phyloP scores from a whole-genome alignment of 2,329 filamentous ascomycete genomes.

The Cladosporium colombiae region DNA sequence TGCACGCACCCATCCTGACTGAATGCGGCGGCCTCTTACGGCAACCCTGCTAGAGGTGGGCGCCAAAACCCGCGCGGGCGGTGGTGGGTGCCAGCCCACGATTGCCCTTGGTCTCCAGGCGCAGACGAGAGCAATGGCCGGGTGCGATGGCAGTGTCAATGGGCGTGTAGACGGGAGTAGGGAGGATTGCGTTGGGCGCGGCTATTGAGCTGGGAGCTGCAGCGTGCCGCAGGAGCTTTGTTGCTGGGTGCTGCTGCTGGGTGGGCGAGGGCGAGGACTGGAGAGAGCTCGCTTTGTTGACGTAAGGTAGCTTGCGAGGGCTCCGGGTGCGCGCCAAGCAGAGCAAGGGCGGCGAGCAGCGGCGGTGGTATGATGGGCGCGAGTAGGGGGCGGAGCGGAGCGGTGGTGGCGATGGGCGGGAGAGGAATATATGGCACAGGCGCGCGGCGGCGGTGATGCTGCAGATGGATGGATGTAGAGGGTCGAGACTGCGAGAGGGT shows the following conservation, averaged over 20 bases:
- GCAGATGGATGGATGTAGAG: constrained; percentile 2
- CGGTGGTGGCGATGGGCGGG: constrained; percentile 1
- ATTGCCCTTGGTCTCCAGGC: constrained; percentile 14
- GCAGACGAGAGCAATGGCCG: constrained; percentile 8
- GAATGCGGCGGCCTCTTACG: constrained; percentile 27
- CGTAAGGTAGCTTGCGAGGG: constrained; percentile 17
- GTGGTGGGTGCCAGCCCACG: constrained; percentile 20
- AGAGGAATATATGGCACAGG: constrained; percentile 8
- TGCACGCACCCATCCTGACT: constrained; percentile 80
- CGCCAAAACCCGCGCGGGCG: constrained; percentile 27
- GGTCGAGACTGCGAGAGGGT: constrained; percentile 7
- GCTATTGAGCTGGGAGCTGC: constrained; percentile 3
- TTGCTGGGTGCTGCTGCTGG: constrained; percentile 6
- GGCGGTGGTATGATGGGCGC: background rate
- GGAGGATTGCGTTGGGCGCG: background rate
- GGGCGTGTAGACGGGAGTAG: constrained; percentile 2
- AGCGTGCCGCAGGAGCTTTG: constrained; percentile 10
- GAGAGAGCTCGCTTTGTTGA: constrained; percentile 19
- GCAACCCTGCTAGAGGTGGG: constrained; percentile 30
- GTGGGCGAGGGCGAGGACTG: background rate
- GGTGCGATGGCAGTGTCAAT: constrained; percentile 10
- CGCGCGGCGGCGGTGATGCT: constrained; percentile 4
- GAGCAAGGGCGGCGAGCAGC: background rate
- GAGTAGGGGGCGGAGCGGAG: background rate
- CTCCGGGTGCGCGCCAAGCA: constrained; percentile 10